These are phyloP conservation scores for Nothophoma quercina DNA, from an alignment of 2,329 filamentous ascomycete species.

Conservation along the genomic window DNA sequence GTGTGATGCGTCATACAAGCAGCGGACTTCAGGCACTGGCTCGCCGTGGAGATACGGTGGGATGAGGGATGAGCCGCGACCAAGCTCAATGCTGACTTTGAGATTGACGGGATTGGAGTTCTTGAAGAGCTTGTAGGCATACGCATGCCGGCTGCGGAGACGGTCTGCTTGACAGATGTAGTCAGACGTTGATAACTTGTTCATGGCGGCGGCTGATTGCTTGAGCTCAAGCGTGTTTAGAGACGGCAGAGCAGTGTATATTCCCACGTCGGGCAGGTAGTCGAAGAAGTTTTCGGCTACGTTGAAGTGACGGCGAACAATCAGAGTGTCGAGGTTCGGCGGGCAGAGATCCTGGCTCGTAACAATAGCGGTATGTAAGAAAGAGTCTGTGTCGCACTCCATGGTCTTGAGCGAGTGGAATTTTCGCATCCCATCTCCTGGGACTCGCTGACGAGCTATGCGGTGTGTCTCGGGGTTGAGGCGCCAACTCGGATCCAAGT, in stretches of 20 bases:
- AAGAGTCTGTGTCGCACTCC: constrained; percentile 41
- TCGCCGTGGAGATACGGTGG: constrained; percentile 46
- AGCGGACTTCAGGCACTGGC: constrained; percentile 28
- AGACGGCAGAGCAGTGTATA: constrained; percentile 36
- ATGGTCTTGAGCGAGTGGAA: constrained; percentile 40
- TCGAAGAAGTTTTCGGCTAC: constrained; percentile 38
- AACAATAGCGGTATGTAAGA: constrained; percentile 38
- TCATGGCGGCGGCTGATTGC: constrained; percentile 28
- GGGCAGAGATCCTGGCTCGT: constrained; percentile 38
- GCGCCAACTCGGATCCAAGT: constrained; percentile 37
- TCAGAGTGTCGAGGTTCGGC: constrained; percentile 38
- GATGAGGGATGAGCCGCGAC: constrained; percentile 29
- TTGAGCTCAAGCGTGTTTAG: constrained; percentile 39
- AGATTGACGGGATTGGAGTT: constrained; percentile 37
- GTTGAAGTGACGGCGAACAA: constrained; percentile 33
- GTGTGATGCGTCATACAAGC: constrained; percentile 57
- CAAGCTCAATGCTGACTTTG: constrained; percentile 37
- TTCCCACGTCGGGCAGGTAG: constrained; percentile 31
- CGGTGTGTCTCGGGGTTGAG: constrained; percentile 20
- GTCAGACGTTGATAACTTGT: constrained; percentile 13
- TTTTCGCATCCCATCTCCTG: constrained; percentile 41
- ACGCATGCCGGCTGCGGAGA: constrained; percentile 37
- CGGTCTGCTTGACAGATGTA: constrained; percentile 37
- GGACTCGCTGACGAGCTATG: constrained; percentile 22
- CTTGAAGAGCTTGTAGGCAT: constrained; percentile 35